phyloP scores from a whole-genome alignment of 768 basidiomycete genomes.

The Russula brevipes region DNA sequence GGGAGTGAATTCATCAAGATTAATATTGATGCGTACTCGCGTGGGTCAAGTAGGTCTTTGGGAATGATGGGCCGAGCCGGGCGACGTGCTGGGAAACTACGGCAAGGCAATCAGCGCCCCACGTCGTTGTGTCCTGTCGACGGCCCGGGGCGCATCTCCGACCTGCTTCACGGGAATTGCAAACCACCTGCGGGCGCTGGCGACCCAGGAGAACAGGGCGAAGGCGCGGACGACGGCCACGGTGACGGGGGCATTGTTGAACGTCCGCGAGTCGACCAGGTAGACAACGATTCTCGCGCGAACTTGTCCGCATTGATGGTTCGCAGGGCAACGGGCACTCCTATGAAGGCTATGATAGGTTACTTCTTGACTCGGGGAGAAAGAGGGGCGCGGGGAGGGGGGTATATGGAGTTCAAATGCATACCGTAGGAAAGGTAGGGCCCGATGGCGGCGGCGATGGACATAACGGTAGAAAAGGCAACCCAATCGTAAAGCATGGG shows the following conservation, averaged over 20 bases:
- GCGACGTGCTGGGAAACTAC: no score
- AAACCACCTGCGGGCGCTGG: slow-evolving; percentile 70
- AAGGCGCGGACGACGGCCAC: slow-evolving; percentile 65
- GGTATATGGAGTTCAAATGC: slow-evolving; percentile 8
- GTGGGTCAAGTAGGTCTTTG: no score
- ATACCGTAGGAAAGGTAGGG: slow-evolving; percentile 70
- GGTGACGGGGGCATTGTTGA: slow-evolving; percentile 71
- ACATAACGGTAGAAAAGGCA: slow-evolving; percentile 53
- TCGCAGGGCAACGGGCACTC: slow-evolving; percentile 29
- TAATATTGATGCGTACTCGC: no score
- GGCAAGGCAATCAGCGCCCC: no score
- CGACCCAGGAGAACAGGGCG: slow-evolving; percentile 59
- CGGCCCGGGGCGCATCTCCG: no score
- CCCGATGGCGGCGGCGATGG: slow-evolving; percentile 65
- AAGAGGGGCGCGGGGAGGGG: no score
- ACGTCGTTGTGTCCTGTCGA: no score
- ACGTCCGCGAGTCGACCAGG: slow-evolving; percentile 61
- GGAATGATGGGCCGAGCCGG: no score
- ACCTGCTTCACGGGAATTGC: no score
- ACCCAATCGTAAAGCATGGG: slow-evolving; percentile 54
- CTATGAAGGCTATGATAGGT: neutral
- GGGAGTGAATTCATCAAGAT: no score
- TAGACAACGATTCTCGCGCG: slow-evolving; percentile 63
- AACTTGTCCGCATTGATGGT: slow-evolving; percentile 56
- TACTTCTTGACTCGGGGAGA: no score